Percentiles rank a stretch among this genome's conserved stretches.
Evolutionary conservation across 2,329 filamentous ascomycete species (phyloP).

Genomic region (Cladosporium sp.): DNA sequence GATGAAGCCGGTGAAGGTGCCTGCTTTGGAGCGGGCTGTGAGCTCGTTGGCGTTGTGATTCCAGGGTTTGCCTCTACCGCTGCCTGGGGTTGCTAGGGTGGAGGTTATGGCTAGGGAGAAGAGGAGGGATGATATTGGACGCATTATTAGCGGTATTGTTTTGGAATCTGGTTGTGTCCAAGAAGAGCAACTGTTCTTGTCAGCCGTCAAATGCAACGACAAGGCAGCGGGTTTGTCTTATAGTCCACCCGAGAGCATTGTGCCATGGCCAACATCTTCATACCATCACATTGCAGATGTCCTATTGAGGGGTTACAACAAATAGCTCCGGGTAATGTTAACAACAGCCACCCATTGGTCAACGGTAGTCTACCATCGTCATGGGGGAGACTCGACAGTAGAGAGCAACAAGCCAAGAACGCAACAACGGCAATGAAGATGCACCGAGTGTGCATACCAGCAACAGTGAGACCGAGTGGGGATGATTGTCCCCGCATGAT

Average conservation of each 20-base stretch:
- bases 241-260: background rate
- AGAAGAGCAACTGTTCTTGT: background rate
- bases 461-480: background rate
- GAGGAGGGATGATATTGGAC: background rate
- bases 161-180: background rate
- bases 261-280: background rate
- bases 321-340: background rate
- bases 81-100: background rate
- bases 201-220: too few species aligned
- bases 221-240: too few species aligned
- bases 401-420: background rate
- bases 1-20: constrained; percentile 10
- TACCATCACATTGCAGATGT: background rate
- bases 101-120: background rate
- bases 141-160: background rate
- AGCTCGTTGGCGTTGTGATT: background rate
- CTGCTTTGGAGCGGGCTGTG: constrained; percentile 16
- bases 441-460: background rate
- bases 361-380: background rate
- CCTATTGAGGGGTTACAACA: background rate
- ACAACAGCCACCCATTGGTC: background rate
- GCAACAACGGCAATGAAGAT: background rate
- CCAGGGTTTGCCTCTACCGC: background rate
- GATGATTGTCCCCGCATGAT: background rate
- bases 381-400: background rate